Evolutionary conservation across 2,329 filamentous ascomycete genomes (phyloP), one percentile per base, ranked within the genome.

Genomic region (Epichloe sibirici): DNA sequence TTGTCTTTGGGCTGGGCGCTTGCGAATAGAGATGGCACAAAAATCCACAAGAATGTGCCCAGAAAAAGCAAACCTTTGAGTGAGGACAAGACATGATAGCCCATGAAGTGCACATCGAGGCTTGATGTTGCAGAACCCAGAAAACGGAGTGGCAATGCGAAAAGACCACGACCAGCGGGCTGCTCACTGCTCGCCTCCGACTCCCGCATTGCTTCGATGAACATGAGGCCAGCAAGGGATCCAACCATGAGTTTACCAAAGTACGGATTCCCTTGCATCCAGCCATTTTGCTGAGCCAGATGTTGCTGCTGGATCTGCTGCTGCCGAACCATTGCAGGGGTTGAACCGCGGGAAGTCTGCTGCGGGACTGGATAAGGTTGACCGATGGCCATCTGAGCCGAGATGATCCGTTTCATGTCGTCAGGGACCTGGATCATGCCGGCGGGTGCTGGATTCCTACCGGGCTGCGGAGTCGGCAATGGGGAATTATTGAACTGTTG

Each of bases 191-290:
- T 78, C 64, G 81, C 69, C 68, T 89, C 79, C 59, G 83, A 71
- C 64, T 86, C 79, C 38, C 77, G 76, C 52, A 90, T 75, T 1
- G 88, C 89, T 69, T 96, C 90, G 59, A 95, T 71, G 37, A 96
- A 78, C 90, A 97, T 95, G 17, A 97, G 74, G 13, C 89, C 90
- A 25, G 90, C 91, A 54, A 97, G 78, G 17, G 90, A 91, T 43
- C 91, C 91, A 5, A 96, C 83, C 88, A 96, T 93, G 58, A 96
- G 76, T 70, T 94, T 95, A 49, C 79, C 80, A 53, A 79, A 76
- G 56, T 82, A 83, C 1, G 77, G 77, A 12, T 68, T 72, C 5
- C 72, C 68, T 55, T 73, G 75, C 49, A 72, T 73, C 79, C 80
- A 84, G 38, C 74, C 69, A 51, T 70, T 71, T 54, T 73, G 70